phyloP scores from a whole-genome alignment of 192 early-diverging fungal species.

The Neocallimastix lanati region DNA sequence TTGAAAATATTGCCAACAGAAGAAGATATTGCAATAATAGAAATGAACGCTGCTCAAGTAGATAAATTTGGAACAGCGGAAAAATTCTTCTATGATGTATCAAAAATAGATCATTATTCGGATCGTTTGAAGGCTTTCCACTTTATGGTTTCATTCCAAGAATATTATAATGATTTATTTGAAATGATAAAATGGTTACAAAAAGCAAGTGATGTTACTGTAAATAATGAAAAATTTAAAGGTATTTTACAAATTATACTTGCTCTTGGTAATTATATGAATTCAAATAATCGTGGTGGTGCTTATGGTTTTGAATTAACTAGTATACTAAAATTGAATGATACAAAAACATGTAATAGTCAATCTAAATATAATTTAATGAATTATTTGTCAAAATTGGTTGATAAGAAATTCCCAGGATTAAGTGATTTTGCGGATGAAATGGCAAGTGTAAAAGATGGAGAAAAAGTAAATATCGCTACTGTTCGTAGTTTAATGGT shows the following conservation, averaged over 20 bases:
- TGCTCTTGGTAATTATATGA: slow-evolving; percentile 2
- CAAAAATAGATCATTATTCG: not conserved
- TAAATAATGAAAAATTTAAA: not conserved
- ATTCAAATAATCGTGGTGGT: slow-evolving; percentile 1
- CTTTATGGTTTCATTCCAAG: not conserved
- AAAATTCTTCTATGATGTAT: not conserved
- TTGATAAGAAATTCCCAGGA: not conserved
- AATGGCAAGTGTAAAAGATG: not conserved
- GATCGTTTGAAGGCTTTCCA: not conserved
- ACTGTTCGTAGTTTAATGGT: not conserved
- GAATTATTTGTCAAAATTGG: not conserved
- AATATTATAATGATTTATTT: not conserved
- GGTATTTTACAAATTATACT: slow-evolving; percentile 1
- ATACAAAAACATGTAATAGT: not conserved
- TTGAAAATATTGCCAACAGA: not conserved
- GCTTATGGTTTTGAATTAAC: slow-evolving; percentile 1
- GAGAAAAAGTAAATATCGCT: not conserved
- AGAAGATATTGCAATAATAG: not conserved
- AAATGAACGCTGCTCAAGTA: not conserved
- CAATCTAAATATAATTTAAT: not conserved
- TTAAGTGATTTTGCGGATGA: not conserved
- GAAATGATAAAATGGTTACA: not conserved
- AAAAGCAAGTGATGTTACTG: not conserved
- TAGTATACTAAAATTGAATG: not conserved
- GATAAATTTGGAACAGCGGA: not conserved